Evolutionary conservation across 768 basidiomycete genomes (phyloP), one percentile per base, ranked within the genome.

Genomic region (Dendrothele bispora): DNA sequence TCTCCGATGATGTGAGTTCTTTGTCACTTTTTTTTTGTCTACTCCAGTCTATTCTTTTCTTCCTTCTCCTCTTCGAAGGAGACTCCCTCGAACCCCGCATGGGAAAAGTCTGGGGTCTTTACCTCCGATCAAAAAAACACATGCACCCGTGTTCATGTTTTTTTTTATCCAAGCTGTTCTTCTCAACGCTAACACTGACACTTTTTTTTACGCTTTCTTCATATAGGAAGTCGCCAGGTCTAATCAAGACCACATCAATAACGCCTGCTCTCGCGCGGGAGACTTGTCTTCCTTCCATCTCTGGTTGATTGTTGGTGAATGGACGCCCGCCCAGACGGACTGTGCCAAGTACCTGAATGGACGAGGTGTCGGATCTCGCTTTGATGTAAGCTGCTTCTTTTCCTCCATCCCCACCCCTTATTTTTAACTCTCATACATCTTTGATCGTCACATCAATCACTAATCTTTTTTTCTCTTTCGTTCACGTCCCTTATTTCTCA

Each of bases 271-370:
- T 40, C 61, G 67, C 30, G 71, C 65, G 8, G 65, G 69, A 10
- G 56, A 68, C 1, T 72, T 91, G 8, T 60, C 75, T 0, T 55
- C 59, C 17, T 83, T 82, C 38, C 10, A 32, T 54, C 77, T 94
- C 20, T 92, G 90, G 92, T 75, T 81, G 12, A 73, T 93, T 38
- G 90, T 94, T 25, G 92, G 93, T 30, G 93, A 97, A 69, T 97
- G 90, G 84, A 83, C 87, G 2, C 79, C 88, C 3, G 87, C 86
- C 2, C 67, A 75, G 44, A 91, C 80, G 5, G 91, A 91, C 58
- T 90, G 89, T 55, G 84, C 86, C 12, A 84, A 78, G 57, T 89
- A 88, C 63, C 72, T 97, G 38, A 95, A 95, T 54, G 93, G 93
- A 2, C 82, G 90, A 38, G 90, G 88, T 2, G 55, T 73, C 32